Base-by-base conservation (phyloP, 202 grass and related monocot genomes). In the Dendrocalamus latiflorus region DNA sequence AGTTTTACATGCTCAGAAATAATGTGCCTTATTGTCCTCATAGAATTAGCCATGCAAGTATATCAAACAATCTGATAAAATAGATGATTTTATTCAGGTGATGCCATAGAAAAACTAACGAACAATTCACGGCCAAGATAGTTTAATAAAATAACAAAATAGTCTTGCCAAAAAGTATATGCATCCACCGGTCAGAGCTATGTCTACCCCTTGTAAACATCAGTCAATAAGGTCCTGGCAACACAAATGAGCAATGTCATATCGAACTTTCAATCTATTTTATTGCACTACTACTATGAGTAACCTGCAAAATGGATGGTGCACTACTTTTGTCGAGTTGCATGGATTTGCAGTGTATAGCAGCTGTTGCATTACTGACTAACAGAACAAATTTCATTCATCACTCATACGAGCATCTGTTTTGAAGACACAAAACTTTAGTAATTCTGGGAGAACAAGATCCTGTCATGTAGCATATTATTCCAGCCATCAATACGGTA, bases 141-240 rank as follows among this genome's bases (percentile, higher is more conserved):
- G 28, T 30, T 30, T 30, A 30, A 1, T 45, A 60, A 10, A 65
- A 68, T 17, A 80, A 44, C 24, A 36, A 61, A 55, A 0, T 33
- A 42, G 47, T 64, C 62, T n/a, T 70, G 70, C n/a, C 48, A 37
- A 70, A 86, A 53, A 16, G 25, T 54, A 68, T 82, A 78, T 47
- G 30, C 16, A 68, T 68, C n/a, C 51, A 58, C 28, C 64, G 24
- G 41, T 77, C 55, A 72, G 50, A 67, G 28, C 4, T 58, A 47
- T 42, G 16, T 9, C 30, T 13, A 67, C n/a, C 47, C 60, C 55
- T 60, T 67, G 15, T 68, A 50, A 48, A 42, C 21, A 77, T 64
- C 28, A 72, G 72, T 49, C 37, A 81, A 9, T 55, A 80, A 89
- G 50, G 45, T 33, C 36, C 62, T 4, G 4, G 44, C 58, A 75